Base-by-base conservation (phyloP, 106 monocot species). In the Platanthera guangdongensis region DNA sequence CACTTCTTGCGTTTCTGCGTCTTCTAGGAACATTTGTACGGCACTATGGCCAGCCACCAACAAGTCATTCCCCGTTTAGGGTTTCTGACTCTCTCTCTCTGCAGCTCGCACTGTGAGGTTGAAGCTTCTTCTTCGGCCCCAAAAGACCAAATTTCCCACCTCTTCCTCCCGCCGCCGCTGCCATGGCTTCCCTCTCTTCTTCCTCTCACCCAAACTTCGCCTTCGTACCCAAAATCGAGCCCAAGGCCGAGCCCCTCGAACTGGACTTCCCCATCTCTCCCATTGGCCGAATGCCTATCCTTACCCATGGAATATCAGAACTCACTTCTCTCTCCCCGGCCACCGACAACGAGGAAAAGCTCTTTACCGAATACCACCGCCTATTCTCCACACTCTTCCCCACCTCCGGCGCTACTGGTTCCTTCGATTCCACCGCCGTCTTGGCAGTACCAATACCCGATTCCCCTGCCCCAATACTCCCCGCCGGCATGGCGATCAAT, bases 111-210 rank as follows among this genome's bases (percentile, higher is more conserved):
- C 39, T 39, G 39, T 39, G 39, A 39, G 39, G 0, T 39, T 39
- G 0, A 0, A 39, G 0, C 3, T 0, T 39, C 39, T 39, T 39
- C 39, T 39, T 39, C 39, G 39, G 39, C 39, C 39, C 39, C 39
- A 39, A 39, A 39, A 39, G 39, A 39, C 39, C 39, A 39, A 39
- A 39, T 3, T 39, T 39, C 39, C 2, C 39, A 3, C 39, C 39
- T 53, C 52, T 53, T 53, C 14, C 9, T 53, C 52, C 52, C 52
- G 9, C 15, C 15, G 18, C 59, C 4, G 59, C 59, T 6, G 18
- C 62, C 22, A 63, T 63, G 62, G 62, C 62, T 70, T 70, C 70
- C 46, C 70, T 47, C 6, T 70, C 70, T 39, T 13, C 68, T 12
- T 39, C 46, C 39, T 15, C 68, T 15, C 32, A 11, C 28, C 28